These are phyloP conservation scores for Penicillium verrucosum DNA, from an alignment of 2,329 filamentous ascomycete genomes.

Conservation along the genomic window DNA sequence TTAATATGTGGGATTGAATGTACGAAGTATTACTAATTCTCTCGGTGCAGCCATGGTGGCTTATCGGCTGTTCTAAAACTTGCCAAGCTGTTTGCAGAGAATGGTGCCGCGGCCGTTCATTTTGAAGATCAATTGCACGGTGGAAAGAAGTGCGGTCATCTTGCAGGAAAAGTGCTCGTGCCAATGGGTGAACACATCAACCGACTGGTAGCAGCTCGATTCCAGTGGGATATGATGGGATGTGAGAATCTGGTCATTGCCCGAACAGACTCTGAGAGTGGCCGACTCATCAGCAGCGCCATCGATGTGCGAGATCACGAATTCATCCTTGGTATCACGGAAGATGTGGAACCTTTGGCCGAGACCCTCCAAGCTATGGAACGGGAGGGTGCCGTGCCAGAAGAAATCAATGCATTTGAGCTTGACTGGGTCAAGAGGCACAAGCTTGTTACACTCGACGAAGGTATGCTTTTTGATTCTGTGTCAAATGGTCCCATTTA, in stretches of 20 bases:
- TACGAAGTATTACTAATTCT: neutral
- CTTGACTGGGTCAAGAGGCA: constrained; percentile 83
- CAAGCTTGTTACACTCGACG: constrained; percentile 84
- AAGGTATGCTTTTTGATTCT: constrained; percentile 47
- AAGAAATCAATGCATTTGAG: constrained; percentile 83
- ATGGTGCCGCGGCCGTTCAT: constrained; percentile 91
- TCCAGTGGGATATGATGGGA: constrained; percentile 99
- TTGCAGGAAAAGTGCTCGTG: constrained; percentile 93
- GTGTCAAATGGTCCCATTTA: no score
- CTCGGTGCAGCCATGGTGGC: constrained; percentile 69
- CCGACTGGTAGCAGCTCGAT: constrained; percentile 82
- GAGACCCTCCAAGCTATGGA: constrained; percentile 93
- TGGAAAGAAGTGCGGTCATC: constrained; percentile 96
- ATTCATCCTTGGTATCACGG: constrained; percentile 85
- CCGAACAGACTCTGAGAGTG: constrained; percentile 91
- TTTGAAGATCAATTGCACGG: constrained; percentile 98
- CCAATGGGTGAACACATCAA: constrained; percentile 96
- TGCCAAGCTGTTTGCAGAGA: constrained; percentile 95
- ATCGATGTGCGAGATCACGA: constrained; percentile 95
- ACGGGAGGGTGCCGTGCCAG: constrained; percentile 67
- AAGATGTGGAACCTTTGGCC: constrained; percentile 74
- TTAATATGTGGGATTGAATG: neutral
- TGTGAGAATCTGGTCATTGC: constrained; percentile 92
- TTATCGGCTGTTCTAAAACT: constrained; percentile 91
- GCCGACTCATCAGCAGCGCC: constrained; percentile 81